phyloP scores from a whole-genome alignment of 1,139 yeast species.

The Blastobotrys petasosporus region DNA sequence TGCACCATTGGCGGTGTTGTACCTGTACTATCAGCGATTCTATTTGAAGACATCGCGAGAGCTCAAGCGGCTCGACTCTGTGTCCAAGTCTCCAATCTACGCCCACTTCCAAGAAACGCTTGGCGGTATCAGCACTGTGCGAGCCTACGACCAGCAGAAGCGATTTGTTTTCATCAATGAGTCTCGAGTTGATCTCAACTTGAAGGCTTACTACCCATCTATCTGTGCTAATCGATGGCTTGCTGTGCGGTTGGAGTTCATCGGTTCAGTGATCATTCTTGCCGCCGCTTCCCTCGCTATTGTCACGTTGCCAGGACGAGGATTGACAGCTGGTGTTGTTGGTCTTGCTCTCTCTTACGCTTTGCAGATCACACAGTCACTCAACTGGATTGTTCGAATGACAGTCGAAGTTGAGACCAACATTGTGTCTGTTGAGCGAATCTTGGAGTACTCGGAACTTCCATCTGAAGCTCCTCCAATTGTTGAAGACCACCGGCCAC shows the following conservation, averaged over 20 bases:
- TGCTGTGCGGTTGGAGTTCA: conserved; percentile 84
- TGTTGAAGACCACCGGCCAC: conserved; percentile 65
- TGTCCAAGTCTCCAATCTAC: conserved; percentile 87
- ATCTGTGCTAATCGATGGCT: conserved; percentile 95
- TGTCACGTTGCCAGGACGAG: conserved; percentile 58
- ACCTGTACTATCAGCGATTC: conserved; percentile 80
- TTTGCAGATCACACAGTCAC: conserved; percentile 81
- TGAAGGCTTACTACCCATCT: conserved; percentile 92
- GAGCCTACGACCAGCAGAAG: conserved; percentile 75
- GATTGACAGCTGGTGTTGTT: conserved; percentile 78
- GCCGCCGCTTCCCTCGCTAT: conserved; percentile 82
- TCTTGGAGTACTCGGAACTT: conserved; percentile 73
- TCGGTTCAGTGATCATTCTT: conserved; percentile 82
- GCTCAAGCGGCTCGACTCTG: conserved; percentile 81
- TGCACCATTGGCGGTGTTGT: conserved; percentile 64
- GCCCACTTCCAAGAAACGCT: conserved; percentile 96
- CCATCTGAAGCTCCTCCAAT: conserved; percentile 77
- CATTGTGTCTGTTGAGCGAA: conserved; percentile 94
- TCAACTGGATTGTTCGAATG: conserved; percentile 98
- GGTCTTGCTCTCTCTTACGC: conserved; percentile 94
- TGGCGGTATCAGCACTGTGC: conserved; percentile 80
- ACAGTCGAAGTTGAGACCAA: conserved; percentile 96
- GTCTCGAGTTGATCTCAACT: conserved; percentile 71
- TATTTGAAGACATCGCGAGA: conserved; percentile 90
- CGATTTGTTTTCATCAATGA: conserved; percentile 73